Base-by-base conservation (phyloP, 2,329 filamentous ascomycete genomes). In the Coniochaeta ligniaria region DNA sequence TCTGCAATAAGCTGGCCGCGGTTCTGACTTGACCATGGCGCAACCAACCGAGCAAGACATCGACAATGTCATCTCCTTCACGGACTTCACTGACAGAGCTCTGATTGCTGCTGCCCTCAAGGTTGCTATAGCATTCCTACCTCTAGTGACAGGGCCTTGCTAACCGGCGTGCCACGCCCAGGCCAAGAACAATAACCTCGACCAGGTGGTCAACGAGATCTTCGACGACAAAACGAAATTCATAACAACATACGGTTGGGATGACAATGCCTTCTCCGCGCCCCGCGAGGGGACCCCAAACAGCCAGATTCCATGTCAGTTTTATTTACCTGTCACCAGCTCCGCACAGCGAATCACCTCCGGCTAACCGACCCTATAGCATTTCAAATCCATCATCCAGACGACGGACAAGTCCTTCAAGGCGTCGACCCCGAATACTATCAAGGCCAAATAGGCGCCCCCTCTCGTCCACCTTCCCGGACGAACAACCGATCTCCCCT, bases 401-500 rank as follows among this genome's bases (percentile, higher is more conserved):
- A 80, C 65, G 76, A 79, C 60, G 72, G 71, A 62, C 69, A 68
- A 38, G 67, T 78, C 38, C 75, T 81, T 35, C 75, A 78, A 50
- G 77, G 78, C 22, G 70, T 76, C 12, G 74, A 78, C 7, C 75
- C 78, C 1, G 75, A 75, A 41, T 70, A 72, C 54, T 78, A 78
- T 61, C 74, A 73, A 38, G 72, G 78, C 61, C 74, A 73, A 36
- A 72, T 73, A 9, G 75, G 74, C 31, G 80, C 81, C 6, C 82
- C 83, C 0, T 86, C 85, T 20, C 78, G 85, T 60, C 85, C 85
- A n/a, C 85, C 85, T 1, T 88, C 85, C 24, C 76, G 84, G 70
- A 76, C 80, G 52, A 82, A 81, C 62, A 80, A 80, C 64, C 78
- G 77, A 66, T 87, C 85, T 36, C 84, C 85, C 9, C 69, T 86